Conservation (phyloP, 495 filamentous ascomycete genomes). For the Hyaloscypha finlandica region DNA sequence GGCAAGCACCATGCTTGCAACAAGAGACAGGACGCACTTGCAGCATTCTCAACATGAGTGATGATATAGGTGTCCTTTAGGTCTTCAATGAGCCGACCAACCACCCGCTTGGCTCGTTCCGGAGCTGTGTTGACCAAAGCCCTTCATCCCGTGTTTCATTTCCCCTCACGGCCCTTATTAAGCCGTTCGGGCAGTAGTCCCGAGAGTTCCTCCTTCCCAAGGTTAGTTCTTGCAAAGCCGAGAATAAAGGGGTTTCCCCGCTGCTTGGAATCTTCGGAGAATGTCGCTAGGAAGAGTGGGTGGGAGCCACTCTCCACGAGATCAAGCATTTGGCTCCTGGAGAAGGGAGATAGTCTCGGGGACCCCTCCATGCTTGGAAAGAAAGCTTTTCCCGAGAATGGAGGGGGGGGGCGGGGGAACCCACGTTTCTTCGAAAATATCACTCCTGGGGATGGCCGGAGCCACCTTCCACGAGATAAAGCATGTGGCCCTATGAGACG, state of each 20-base stretch:
- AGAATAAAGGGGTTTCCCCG: not conserved
- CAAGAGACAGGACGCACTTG: conserved; percentile 42
- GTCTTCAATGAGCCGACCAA: conserved; percentile 58
- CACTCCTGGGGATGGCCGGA: no score
- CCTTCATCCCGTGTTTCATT: not conserved
- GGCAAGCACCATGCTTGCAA: not conserved
- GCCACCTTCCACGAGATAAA: no score
- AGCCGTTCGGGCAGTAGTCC: not conserved
- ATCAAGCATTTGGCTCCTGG: not conserved
- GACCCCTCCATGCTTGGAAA: no score
- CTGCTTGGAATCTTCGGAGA: not conserved
- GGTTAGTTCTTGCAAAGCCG: not conserved
- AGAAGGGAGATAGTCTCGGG: not conserved
- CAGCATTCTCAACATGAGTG: conserved; percentile 58
- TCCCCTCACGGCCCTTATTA: not conserved
- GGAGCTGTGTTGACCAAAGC: conserved; percentile 60
- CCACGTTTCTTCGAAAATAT: no score
- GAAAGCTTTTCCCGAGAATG: no score
- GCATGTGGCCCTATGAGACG: no score
- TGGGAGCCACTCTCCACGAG: not conserved
- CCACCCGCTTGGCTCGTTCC: conserved; percentile 61
- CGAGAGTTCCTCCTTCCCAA: not conserved
- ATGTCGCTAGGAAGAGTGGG: not conserved
- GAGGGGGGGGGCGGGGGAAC: no score
- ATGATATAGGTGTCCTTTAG: conserved; percentile 63